Evolutionary conservation across 2,329 filamentous ascomycete genomes (phyloP).

Genomic region (Corniculantispora saksenae): DNA sequence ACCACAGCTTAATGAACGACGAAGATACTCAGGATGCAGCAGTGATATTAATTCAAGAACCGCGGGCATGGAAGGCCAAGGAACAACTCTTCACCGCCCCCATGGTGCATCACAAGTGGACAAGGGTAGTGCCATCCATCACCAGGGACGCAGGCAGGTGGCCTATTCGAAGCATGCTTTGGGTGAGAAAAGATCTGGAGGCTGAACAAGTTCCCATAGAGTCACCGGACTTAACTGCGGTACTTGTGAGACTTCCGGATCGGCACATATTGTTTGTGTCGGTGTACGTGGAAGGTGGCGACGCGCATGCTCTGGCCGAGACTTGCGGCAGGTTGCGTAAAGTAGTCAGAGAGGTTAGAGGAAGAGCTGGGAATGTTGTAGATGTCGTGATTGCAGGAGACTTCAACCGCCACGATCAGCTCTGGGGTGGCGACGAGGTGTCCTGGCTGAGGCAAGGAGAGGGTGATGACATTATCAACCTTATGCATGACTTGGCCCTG

Average conservation of each 20-base stretch:
- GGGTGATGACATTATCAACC: constrained; percentile 35
- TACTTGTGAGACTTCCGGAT: constrained; percentile 1
- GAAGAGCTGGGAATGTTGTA: background rate
- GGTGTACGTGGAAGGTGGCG: constrained; percentile 16
- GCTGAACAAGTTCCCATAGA: constrained; percentile 21
- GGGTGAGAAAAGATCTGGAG: constrained; percentile 22
- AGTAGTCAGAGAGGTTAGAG: background rate
- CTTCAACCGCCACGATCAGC: constrained; percentile 24
- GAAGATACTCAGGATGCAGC: constrained; percentile 20
- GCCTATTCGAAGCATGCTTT: constrained; percentile 26
- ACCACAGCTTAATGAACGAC: constrained; percentile 26
- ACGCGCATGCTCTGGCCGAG: background rate
- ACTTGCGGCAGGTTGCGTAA: background rate
- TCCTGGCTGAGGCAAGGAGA: constrained; percentile 33
- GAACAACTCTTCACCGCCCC: constrained; percentile 21
- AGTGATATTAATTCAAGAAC: constrained; percentile 23
- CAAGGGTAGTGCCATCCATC: constrained; percentile 21
- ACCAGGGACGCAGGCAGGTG: constrained; percentile 20
- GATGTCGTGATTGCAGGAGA: constrained; percentile 22
- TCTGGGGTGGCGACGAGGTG: constrained; percentile 26
- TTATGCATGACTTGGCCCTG: constrained; percentile 36
- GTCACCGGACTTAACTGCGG: constrained; percentile 19
- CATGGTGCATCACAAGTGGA: constrained; percentile 22
- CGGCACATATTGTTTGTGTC: constrained; percentile 11
- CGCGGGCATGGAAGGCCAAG: constrained; percentile 17